phyloP scores from a whole-genome alignment of 371 early-diverging fungal genomes.

The Mucor irregularis region DNA sequence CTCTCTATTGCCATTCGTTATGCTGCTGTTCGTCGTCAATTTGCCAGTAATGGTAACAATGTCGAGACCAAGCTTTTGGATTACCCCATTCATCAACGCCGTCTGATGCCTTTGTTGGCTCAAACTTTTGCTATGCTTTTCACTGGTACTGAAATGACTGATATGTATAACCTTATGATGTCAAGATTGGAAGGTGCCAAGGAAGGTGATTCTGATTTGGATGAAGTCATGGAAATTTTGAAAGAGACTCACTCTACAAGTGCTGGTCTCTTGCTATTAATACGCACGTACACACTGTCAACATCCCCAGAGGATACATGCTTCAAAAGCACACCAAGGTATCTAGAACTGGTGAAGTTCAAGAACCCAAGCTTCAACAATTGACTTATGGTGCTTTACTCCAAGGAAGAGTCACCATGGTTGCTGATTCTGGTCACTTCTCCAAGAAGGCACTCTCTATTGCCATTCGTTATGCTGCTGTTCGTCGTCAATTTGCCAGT shows the following conservation, averaged over 20 bases:
- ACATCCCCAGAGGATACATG: conserved; percentile 81
- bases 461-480: conserved; percentile 88
- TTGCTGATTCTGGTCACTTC: conserved; percentile 83
- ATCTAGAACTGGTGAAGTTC: conserved; percentile 71
- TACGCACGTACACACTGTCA: no score
- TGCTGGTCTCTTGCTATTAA: conserved; percentile 89
- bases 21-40: conserved; percentile 91
- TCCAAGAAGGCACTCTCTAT: conserved; percentile 91
- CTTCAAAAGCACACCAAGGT: conserved; percentile 93
- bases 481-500: conserved; percentile 85
- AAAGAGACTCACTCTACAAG: conserved; percentile 93
- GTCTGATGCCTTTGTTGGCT: conserved; percentile 87
- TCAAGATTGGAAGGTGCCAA: conserved; percentile 64
- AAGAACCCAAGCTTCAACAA: conserved; percentile 57
- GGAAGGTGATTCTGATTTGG: conserved; percentile 68
- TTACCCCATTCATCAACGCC: conserved; percentile 91
- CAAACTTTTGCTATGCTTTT: conserved; percentile 92
- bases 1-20: conserved; percentile 90
- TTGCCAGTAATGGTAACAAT: conserved; percentile 45
- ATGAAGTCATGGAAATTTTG: conserved; percentile 70
- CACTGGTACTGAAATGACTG: conserved; percentile 80
- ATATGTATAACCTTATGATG: conserved; percentile 81
- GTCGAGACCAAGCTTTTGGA: conserved; percentile 88
- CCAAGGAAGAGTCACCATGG: conserved; percentile 90
- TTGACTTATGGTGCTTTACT: conserved; percentile 81